Evolutionary conservation across 139 green algal genomes (phyloP), one percentile per base, ranked within the genome.

Genomic region (Microglena sp.): DNA sequence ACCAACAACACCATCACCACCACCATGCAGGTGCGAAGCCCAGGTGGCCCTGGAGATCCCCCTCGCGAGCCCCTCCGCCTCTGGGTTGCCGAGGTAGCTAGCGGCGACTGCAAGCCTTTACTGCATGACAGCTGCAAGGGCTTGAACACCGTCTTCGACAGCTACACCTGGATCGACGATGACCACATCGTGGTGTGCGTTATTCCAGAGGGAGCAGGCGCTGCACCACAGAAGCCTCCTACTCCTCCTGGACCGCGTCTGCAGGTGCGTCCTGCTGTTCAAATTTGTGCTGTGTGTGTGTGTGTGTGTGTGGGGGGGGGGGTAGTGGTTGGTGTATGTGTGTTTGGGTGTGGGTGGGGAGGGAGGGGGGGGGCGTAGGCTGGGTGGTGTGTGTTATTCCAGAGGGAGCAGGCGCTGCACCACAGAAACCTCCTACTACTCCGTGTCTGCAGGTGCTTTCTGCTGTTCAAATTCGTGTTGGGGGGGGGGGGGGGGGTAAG

Each of bases 101-200:
- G 80, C 70, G 80, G 27, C 55, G 70, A 35, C 62, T 93, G 29
- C 55, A 88, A 40, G 43, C 40, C 18, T 50, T 11, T 68, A 24
- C 3, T 21, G 22, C 40, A 15, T 1, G 35, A 36, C 45, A 32
- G 44, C 5, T 33, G 31, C 28, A 55, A 36, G 0, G 53, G 76
- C 33, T 64, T 86, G 5, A 82, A 82, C 72, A 81, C 74, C 7
- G 75, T 86, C 28, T 83, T 86, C 54, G 71, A 77, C 31, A 85
- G 78, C 69, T 93, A 92, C 72, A 62, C 64, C 6, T 96, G 88
- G 85, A 58, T 95, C 43, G 87, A 96, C 64, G 77, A 90, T 45
- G 64, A 90, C 64, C 90, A 77, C 2, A 79, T 99, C 6, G 72
- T 96, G 4, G 90, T 78, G 2, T 63, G 55, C 24, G 45, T 74